phyloP scores from a whole-genome alignment of 2,329 filamentous ascomycete species.

The Aspergillus versicolor region DNA sequence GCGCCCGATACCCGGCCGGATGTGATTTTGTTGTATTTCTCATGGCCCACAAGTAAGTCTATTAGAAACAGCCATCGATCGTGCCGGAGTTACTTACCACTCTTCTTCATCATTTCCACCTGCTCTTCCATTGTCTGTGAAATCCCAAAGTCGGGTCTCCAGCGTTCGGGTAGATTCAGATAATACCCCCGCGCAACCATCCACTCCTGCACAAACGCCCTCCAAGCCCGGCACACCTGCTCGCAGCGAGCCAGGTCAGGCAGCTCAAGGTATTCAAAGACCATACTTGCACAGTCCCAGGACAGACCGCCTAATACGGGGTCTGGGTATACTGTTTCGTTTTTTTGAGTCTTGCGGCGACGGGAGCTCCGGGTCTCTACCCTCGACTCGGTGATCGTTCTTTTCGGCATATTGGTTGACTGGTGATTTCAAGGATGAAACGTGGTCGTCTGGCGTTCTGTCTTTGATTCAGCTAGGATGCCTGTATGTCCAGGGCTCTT shows the following conservation, averaged over 20 bases:
- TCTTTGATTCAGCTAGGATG: no score
- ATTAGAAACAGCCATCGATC: not conserved
- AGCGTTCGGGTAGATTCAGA: not conserved
- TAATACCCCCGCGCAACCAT: not conserved
- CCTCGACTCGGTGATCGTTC: no score
- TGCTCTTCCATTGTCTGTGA: not conserved
- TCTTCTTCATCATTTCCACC: not conserved
- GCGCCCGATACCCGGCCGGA: not conserved
- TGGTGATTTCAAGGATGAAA: no score
- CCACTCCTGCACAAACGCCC: not conserved
- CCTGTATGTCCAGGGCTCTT: no score
- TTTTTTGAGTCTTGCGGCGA: no score
- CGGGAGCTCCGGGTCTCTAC: no score
- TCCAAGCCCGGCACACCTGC: not conserved
- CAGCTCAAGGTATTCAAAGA: not conserved
- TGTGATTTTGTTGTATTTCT: not conserved
- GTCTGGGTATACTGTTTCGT: no score
- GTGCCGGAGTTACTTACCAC: not conserved
- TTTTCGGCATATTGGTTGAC: no score
- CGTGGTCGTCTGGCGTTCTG: no score
- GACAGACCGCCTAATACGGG: not conserved
- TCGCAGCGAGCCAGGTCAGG: not conserved
- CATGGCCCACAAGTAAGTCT: not conserved
- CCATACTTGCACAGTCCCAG: not conserved
- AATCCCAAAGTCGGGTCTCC: not conserved